Percentiles rank a stretch among this genome's conserved stretches.
Evolutionary conservation across 2,329 filamentous ascomycete species (phyloP).

Genomic region (Colletotrichum costaricense): DNA sequence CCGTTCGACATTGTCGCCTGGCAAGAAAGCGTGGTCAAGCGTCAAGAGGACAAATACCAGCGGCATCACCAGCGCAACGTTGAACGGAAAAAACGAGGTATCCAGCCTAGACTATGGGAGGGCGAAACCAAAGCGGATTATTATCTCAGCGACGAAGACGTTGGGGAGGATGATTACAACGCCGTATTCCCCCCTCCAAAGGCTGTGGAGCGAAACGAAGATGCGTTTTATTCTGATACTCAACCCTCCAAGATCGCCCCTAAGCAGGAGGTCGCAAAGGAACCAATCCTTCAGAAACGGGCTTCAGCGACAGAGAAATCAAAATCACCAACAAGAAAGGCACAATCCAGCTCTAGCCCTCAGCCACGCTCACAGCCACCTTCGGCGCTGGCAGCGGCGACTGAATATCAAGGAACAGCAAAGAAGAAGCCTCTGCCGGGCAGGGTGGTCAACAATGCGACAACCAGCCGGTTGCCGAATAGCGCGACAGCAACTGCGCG

Average conservation of each 20-base stretch:
- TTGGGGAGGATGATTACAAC: slow-evolving; percentile 25
- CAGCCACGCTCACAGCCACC: background rate
- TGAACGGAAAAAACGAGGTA: slow-evolving; percentile 20
- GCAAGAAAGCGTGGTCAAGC: slow-evolving; percentile 28
- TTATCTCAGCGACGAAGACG: slow-evolving; percentile 26
- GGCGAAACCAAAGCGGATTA: slow-evolving; percentile 33
- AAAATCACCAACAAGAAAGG: background rate
- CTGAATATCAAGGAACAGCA: slow-evolving; percentile 49
- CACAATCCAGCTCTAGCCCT: background rate
- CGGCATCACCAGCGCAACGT: slow-evolving; percentile 26
- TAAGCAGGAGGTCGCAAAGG: background rate
- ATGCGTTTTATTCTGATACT: background rate
- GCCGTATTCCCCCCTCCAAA: slow-evolving; percentile 31
- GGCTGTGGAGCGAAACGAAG: background rate
- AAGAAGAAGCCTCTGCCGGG: slow-evolving; percentile 41
- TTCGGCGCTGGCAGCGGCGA: background rate
- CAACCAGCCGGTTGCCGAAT: background rate
- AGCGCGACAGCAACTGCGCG: slow-evolving; percentile 37
- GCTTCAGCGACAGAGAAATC: background rate
- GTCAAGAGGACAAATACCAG: slow-evolving; percentile 19
- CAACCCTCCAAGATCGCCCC: background rate
- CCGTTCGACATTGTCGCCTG: slow-evolving; percentile 53
- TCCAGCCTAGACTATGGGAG: slow-evolving; percentile 23
- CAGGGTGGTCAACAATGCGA: background rate
- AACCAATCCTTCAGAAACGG: slow-evolving; percentile 1